Conservation (phyloP, 1,284 basidiomycete genomes). For the Pholiota adiposa region DNA sequence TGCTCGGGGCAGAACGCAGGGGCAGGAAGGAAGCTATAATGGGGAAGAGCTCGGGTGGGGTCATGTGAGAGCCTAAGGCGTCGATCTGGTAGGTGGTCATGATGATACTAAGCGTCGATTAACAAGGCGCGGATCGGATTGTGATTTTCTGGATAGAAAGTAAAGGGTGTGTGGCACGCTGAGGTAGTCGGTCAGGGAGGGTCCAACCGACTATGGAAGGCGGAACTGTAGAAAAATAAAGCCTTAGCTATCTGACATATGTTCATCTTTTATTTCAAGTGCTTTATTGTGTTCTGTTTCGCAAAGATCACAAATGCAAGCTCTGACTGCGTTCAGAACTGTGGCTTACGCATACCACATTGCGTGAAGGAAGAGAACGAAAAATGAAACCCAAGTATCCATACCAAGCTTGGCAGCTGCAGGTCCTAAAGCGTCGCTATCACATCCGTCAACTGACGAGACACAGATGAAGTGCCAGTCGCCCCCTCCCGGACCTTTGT, state of each 20-base stretch:
- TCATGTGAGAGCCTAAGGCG: background rate
- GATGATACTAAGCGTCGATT: background rate
- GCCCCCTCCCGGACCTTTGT: background rate
- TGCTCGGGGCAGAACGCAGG: constrained; percentile 10
- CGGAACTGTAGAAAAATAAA: too few relatives aligned
- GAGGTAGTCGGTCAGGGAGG: too few relatives aligned
- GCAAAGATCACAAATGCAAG: too few relatives aligned
- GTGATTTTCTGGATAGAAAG: background rate
- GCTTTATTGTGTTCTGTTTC: too few relatives aligned
- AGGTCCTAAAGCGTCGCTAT: background rate
- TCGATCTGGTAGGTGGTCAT: background rate
- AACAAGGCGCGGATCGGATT: background rate
- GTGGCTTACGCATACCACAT: too few relatives aligned
- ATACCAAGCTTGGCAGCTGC: background rate
- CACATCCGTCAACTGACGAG: background rate
- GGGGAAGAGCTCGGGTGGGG: constrained; percentile 16
- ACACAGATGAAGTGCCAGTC: too few relatives aligned
- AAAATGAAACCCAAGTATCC: background rate
- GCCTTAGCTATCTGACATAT: too few relatives aligned
- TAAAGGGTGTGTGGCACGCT: too few relatives aligned
- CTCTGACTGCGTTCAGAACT: too few relatives aligned
- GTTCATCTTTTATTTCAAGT: too few relatives aligned
- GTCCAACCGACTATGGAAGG: too few relatives aligned
- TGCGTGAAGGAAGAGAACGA: too few relatives aligned
- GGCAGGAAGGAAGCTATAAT: constrained; percentile 19